These are phyloP conservation scores for Chiua virens DNA, from an alignment of 768 basidiomycete genomes.

Conservation along the genomic window DNA sequence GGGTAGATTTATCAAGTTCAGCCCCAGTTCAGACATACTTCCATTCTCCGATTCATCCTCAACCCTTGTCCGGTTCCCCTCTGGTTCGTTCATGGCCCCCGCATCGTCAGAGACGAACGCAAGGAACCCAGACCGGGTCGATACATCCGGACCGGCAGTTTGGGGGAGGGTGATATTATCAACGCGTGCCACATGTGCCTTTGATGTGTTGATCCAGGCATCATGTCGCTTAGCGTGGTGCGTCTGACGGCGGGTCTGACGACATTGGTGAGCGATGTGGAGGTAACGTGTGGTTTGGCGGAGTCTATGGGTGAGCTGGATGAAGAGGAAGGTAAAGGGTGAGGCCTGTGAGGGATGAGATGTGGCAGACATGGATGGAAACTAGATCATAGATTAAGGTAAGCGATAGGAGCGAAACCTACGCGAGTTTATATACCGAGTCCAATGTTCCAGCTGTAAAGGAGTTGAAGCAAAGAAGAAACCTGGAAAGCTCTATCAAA, in stretches of 20 bases:
- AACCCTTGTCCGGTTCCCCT: background rate
- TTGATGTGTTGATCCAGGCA: conserved; percentile 43
- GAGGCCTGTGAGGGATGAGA: conserved; percentile 23
- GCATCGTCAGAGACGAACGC: too few relatives aligned
- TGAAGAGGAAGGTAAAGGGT: conserved; percentile 39
- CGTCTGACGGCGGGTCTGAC: conserved; percentile 36
- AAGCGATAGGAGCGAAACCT: background rate
- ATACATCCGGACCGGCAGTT: too few relatives aligned
- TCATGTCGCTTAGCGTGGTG: conserved; percentile 51
- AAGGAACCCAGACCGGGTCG: conserved; percentile 32
- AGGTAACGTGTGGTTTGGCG: conserved; percentile 45
- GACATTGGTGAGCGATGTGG: conserved; percentile 38
- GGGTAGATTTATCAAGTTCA: background rate
- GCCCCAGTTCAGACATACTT: background rate
- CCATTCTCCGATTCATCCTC: too few relatives aligned
- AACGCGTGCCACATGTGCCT: conserved; percentile 29
- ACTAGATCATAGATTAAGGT: background rate
- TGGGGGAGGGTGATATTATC: too few relatives aligned
- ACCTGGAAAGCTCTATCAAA: background rate
- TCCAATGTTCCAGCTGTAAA: background rate
- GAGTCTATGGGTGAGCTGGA: conserved; percentile 39
- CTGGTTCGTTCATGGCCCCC: background rate
- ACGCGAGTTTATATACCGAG: background rate
- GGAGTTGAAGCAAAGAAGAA: background rate
- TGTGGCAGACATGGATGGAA: background rate